Percentiles rank a stretch among this genome's conserved stretches.
These are phyloP conservation scores for Russula sp. DNA, from an alignment of 768 basidiomycete genomes.

Conservation along the genomic window DNA sequence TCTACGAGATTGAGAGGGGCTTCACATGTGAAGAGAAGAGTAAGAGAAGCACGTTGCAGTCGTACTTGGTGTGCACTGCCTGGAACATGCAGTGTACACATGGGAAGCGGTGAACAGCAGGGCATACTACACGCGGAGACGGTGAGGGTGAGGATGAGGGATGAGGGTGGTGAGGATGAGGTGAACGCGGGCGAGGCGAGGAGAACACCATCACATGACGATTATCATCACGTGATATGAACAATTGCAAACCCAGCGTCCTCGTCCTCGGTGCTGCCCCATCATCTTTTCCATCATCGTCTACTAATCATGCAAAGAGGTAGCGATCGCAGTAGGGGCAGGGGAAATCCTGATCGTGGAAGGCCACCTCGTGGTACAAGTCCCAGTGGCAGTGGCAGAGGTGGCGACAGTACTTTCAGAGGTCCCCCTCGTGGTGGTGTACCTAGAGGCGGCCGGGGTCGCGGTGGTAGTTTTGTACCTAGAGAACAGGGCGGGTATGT, in stretches of 20 bases:
- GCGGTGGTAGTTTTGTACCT: slow-evolving; percentile 26
- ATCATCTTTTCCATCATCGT: neutral
- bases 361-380: too few relatives aligned
- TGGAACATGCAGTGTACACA: too few relatives aligned
- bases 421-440: slow-evolving; percentile 23
- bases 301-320: slow-evolving; percentile 22
- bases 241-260: neutral
- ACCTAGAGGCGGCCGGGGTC: slow-evolving; percentile 28
- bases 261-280: neutral
- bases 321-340: slow-evolving; percentile 22
- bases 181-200: too few relatives aligned
- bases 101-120: too few relatives aligned
- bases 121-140: too few relatives aligned
- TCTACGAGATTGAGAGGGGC: neutral
- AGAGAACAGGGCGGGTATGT: slow-evolving; percentile 38
- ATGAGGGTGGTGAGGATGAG: too few relatives aligned
- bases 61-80: neutral
- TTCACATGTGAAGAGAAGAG: neutral
- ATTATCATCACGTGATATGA: neutral
- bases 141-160: too few relatives aligned
- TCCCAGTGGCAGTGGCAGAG: too few relatives aligned
- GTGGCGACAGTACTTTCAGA: slow-evolving; percentile 4
- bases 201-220: neutral
- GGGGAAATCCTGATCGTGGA: slow-evolving; percentile 23
- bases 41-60: neutral